Conservation (phyloP, 1,139 yeast genomes). For the Debaryomyces udenii region DNA sequence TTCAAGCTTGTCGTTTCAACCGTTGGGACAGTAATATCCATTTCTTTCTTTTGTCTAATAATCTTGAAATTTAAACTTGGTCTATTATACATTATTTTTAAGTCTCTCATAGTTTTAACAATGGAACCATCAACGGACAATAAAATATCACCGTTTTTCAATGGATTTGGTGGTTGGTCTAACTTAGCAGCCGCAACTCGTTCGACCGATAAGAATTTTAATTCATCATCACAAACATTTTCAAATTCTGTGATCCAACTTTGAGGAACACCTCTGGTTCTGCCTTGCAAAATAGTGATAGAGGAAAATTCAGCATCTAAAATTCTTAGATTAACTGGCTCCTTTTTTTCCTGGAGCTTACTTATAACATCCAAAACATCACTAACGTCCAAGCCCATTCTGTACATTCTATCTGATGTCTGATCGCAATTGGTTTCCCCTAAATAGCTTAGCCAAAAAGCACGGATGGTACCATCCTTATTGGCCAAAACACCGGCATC, state of each 20-base stretch:
- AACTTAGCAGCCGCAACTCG: conserved; percentile 61
- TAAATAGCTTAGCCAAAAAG: conserved; percentile 79
- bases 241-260: conserved; percentile 78
- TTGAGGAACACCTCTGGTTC: conserved; percentile 84
- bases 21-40: conserved; percentile 66
- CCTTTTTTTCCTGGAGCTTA: conserved; percentile 51
- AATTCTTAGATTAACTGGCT: conserved; percentile 61
- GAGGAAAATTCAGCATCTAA: conserved; percentile 80
- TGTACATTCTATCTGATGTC: conserved; percentile 61
- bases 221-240: conserved; percentile 57
- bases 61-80: conserved; percentile 59
- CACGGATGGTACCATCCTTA: conserved; percentile 75
- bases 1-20: conserved; percentile 56
- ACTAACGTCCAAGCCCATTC: conserved; percentile 80
- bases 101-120: conserved; percentile 68
- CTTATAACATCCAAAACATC: conserved; percentile 63
- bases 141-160: conserved; percentile 69
- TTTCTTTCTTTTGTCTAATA: conserved; percentile 54
- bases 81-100: conserved; percentile 54
- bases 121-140: conserved; percentile 67
- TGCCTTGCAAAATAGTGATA: conserved; percentile 71
- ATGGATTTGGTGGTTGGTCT: conserved; percentile 30
- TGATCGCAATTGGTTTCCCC: conserved; percentile 60
- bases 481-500: conserved; percentile 82
- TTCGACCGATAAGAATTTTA: conserved; percentile 72